Conservation (phyloP, 148 eudicot species). For the Spergularia bocconei region DNA sequence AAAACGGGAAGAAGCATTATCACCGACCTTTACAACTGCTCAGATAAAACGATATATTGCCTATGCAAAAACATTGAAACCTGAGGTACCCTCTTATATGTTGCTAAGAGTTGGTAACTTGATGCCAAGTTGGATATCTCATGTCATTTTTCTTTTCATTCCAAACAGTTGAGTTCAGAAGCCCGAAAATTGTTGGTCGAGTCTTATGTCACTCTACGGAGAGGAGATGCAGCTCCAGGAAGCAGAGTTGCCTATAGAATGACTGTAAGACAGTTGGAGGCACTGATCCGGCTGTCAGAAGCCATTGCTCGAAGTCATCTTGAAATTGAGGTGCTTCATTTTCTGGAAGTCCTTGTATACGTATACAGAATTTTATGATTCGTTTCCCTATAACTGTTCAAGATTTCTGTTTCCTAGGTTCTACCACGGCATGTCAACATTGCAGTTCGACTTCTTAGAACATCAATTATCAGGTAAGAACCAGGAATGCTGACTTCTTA, state of each 20-base stretch:
- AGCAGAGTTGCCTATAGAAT: slow-evolving; percentile 96
- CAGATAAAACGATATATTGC: slow-evolving; percentile 87
- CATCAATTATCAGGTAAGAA: slow-evolving; percentile 81
- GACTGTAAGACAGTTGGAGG: slow-evolving; percentile 98
- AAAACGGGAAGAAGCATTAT: slow-evolving; percentile 81
- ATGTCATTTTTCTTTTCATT: background rate
- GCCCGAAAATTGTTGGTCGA: slow-evolving; percentile 85
- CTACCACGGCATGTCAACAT: slow-evolving; percentile 72
- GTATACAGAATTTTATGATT: background rate
- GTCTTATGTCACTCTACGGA: slow-evolving; percentile 82
- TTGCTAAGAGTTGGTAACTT: slow-evolving; percentile 4
- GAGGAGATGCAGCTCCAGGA: slow-evolving; percentile 92
- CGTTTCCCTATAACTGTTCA: slow-evolving; percentile 2
- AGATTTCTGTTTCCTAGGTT: slow-evolving; percentile 45
- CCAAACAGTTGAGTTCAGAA: slow-evolving; percentile 64
- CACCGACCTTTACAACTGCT: slow-evolving; percentile 84
- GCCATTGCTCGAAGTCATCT: slow-evolving; percentile 83
- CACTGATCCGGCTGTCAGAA: slow-evolving; percentile 88
- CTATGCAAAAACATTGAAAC: slow-evolving; percentile 82
- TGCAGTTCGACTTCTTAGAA: slow-evolving; percentile 83
- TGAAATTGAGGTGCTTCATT: slow-evolving; percentile 56
- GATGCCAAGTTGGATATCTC: slow-evolving; percentile 1
- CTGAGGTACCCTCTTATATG: slow-evolving; percentile 49
- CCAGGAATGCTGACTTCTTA: background rate
- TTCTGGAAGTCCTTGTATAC: slow-evolving; percentile 4